These are phyloP conservation scores for Fusarium clavum DNA, from an alignment of 2,329 filamentous ascomycete species.

Conservation along the genomic window DNA sequence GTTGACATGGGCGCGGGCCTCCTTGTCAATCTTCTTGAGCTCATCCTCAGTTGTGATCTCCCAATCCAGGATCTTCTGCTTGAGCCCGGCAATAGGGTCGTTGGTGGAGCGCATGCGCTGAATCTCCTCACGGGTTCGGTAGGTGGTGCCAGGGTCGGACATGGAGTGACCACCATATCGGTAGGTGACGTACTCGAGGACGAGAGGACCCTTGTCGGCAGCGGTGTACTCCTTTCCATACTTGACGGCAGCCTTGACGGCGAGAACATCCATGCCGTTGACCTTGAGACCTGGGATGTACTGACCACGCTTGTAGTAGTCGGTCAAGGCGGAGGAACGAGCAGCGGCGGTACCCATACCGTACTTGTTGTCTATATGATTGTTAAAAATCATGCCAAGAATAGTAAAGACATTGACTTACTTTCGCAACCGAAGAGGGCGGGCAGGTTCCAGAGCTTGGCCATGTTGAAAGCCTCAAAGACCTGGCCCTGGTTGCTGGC, in stretches of 20 bases:
- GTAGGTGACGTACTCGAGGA: conserved; percentile 99
- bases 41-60: conserved; percentile 90
- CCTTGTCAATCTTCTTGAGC: conserved; percentile 96
- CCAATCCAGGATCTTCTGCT: conserved; percentile 99
- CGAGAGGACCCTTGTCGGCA: conserved; percentile 88
- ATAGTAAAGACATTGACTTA: conserved; percentile 62
- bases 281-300: conserved; percentile 99
- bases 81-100: conserved; percentile 96
- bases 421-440: conserved; percentile 98
- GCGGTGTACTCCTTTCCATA: conserved; percentile 91
- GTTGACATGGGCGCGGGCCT: conserved; percentile 86
- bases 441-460: conserved; percentile 97
- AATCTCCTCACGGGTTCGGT: conserved; percentile 99
- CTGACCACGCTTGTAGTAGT: conserved; percentile 99
- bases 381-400: conserved; percentile 17
- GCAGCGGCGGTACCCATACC: conserved; percentile 98
- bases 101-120: conserved; percentile 99
- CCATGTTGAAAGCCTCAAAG: conserved; percentile 99
- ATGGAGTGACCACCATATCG: conserved; percentile 99
- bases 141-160: conserved; percentile 99
- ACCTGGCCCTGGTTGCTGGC: conserved; percentile 99
- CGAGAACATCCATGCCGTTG: conserved; percentile 99
- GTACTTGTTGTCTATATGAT: conserved; percentile 94
- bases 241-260: conserved; percentile 94
- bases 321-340: conserved; percentile 93